Conservation (phyloP, 2,329 filamentous ascomycete genomes). For the Lasiodiplodia hormozganensis region DNA sequence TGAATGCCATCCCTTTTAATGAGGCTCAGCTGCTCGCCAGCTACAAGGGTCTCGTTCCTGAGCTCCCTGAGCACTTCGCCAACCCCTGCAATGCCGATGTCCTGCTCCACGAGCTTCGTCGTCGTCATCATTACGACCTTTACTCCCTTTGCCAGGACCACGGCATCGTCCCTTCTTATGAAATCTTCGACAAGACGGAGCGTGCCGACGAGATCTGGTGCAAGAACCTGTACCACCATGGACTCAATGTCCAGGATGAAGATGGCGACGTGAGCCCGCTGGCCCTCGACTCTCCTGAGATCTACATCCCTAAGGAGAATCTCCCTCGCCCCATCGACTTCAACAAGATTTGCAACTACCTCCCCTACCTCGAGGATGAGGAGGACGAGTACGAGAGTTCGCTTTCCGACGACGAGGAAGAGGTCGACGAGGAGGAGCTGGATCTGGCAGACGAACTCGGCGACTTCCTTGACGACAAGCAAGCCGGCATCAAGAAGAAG, state of each 20-base stretch:
- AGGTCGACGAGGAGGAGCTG: neutral
- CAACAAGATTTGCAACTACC: neutral
- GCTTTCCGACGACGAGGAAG: neutral
- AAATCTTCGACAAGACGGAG: neutral
- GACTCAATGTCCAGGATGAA: neutral
- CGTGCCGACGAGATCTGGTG: too few relatives aligned
- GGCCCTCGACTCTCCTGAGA: neutral
- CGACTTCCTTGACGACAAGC: too few relatives aligned
- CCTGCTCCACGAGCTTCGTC: neutral
- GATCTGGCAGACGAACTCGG: too few relatives aligned
- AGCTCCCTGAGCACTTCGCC: neutral
- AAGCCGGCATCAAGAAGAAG: too few relatives aligned
- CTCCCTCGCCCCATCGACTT: neutral
- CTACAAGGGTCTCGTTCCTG: neutral
- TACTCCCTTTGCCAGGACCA: neutral
- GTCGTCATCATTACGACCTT: neutral
- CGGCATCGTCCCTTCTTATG: neutral
- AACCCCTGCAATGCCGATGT: neutral
- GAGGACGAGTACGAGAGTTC: too few relatives aligned
- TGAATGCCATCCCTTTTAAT: constrained; percentile 14
- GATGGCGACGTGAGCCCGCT: too few relatives aligned
- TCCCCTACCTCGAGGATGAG: neutral
- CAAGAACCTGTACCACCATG: neutral
- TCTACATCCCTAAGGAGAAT: neutral
- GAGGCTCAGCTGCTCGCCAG: constrained; percentile 13